Percentiles rank a stretch among this genome's conserved stretches.
phyloP scores from a whole-genome alignment of 306 rosid species.

The Ochetophila trinervis region DNA sequence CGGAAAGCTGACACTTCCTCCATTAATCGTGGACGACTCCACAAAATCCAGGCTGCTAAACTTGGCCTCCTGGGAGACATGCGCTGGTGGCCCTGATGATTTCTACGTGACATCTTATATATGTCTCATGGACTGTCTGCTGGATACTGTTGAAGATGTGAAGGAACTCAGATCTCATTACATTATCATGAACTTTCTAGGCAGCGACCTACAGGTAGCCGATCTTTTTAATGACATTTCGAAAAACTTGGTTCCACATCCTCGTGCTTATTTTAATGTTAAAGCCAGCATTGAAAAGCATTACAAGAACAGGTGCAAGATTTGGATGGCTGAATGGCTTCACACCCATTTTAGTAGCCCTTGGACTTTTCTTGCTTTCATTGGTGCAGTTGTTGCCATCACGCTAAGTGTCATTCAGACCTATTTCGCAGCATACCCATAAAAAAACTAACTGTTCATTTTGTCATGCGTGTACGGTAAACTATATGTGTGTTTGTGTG shows the following conservation, averaged over 20 bases:
- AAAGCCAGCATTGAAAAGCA: not conserved
- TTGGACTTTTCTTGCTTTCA: constrained; percentile 3
- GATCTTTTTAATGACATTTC: constrained; percentile 7
- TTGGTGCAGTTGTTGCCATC: constrained; percentile 1
- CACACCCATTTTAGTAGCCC: constrained; percentile 9
- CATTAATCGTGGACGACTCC: constrained; percentile 14
- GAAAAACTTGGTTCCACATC: not conserved
- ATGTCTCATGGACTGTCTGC: no score
- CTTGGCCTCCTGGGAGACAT: not conserved
- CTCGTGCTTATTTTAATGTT: not conserved
- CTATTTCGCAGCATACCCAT: not conserved
- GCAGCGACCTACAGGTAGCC: constrained; percentile 11
- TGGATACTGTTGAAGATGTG: no score
- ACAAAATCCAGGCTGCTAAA: not conserved
- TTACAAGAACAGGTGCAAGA: not conserved
- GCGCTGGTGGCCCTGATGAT: no score
- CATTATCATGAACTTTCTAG: constrained; percentile 2
- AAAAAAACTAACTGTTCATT: no score
- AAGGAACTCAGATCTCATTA: not conserved
- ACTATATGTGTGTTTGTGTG: no score
- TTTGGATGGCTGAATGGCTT: constrained; percentile 7
- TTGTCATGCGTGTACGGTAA: no score
- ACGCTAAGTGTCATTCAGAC: constrained; percentile 1
- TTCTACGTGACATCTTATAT: no score
- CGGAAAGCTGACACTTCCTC: constrained; percentile 6